These are phyloP conservation scores for Colletotrichum musicola DNA, from an alignment of 2,329 filamentous ascomycete species.

Conservation along the genomic window DNA sequence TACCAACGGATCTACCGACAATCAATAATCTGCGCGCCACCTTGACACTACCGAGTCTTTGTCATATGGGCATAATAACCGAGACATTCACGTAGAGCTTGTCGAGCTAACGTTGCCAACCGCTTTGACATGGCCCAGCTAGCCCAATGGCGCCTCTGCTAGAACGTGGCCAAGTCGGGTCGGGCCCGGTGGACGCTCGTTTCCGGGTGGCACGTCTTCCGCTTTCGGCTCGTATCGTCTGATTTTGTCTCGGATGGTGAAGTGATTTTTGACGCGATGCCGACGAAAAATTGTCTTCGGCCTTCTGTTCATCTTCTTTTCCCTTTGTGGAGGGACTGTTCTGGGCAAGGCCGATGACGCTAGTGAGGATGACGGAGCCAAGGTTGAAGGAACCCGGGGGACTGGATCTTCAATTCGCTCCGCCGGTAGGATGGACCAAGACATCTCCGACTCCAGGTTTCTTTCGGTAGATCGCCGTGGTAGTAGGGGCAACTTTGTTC, in stretches of 20 bases:
- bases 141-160: not conserved
- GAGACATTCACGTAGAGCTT: conserved; percentile 9
- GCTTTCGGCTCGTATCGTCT: not conserved
- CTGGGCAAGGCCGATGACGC: conserved; percentile 6
- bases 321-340: not conserved
- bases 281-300: not conserved
- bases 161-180: not conserved
- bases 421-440: not conserved
- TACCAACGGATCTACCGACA: not conserved
- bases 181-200: not conserved
- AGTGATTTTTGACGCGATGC: not conserved
- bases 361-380: not conserved
- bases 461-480: too few relatives aligned
- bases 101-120: not conserved
- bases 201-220: not conserved
- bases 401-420: not conserved
- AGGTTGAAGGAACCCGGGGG: not conserved
- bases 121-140: conserved; percentile 4
- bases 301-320: not conserved
- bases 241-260: not conserved
- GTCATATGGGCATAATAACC: not conserved
- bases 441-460: not conserved
- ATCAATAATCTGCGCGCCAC: conserved; percentile 9
- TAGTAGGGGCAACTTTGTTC: too few relatives aligned
- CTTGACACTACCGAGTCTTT: conserved; percentile 1